phyloP scores from a whole-genome alignment of 441 rosid species.

The Erodium moschatum region DNA sequence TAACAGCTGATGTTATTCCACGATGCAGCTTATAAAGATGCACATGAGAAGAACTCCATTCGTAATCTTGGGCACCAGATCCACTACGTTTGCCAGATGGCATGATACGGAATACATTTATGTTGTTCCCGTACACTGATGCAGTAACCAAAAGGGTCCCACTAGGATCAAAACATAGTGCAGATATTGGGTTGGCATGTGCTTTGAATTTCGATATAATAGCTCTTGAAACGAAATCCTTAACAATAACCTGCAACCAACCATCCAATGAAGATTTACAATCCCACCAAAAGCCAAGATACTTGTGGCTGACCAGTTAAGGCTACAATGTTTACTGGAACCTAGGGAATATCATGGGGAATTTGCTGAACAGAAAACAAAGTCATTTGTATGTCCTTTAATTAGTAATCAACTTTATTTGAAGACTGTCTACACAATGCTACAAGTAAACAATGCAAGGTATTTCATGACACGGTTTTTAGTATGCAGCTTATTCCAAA shows the following conservation, averaged over 20 bases:
- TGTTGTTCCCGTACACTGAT: conserved; percentile 79
- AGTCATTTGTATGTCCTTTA: neutral
- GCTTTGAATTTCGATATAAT: conserved; percentile 33
- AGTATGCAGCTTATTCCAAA: conserved; percentile 3
- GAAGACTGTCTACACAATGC: neutral
- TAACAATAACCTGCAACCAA: conserved; percentile 71
- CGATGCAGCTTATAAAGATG: conserved; percentile 96
- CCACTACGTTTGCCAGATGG: conserved; percentile 50
- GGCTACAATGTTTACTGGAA: neutral
- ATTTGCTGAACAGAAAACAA: neutral
- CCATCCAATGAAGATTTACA: conserved; percentile 11
- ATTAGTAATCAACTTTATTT: neutral
- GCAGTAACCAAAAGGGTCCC: conserved; percentile 90
- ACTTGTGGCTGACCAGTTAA: conserved; percentile 11
- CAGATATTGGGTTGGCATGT: conserved; percentile 77
- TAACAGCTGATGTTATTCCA: conserved; percentile 88
- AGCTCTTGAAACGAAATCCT: conserved; percentile 72
- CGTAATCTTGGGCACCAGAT: conserved; percentile 44
- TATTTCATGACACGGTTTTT: neutral
- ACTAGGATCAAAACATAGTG: conserved; percentile 90
- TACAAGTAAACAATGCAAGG: neutral
- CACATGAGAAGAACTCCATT: conserved; percentile 79
- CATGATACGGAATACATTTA: conserved; percentile 85
- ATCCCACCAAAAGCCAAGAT: conserved; percentile 13
- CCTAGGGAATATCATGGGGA: neutral